Conservation (phyloP, 1,284 basidiomycete species). For the Ustilago bromivora region DNA sequence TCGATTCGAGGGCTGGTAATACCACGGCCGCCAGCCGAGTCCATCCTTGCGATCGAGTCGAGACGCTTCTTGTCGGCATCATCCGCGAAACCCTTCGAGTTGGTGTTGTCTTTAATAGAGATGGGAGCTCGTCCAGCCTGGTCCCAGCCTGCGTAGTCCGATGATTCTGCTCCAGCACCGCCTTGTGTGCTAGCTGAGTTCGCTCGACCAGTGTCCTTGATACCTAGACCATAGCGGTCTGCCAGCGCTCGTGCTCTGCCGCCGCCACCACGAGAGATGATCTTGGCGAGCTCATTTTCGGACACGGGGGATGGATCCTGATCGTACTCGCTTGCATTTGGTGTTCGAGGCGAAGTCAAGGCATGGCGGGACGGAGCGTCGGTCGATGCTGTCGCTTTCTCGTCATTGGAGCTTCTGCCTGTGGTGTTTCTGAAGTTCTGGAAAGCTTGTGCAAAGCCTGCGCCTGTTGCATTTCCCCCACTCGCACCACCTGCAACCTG, state of each 20-base stretch:
- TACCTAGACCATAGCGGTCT: constrained; percentile 43
- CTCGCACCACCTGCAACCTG: constrained; percentile 10
- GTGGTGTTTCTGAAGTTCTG: constrained; percentile 28
- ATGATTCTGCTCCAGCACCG: neutral
- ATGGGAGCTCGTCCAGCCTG: constrained; percentile 54
- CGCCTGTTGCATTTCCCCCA: constrained; percentile 14
- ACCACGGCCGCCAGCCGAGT: constrained; percentile 44
- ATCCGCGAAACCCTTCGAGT: neutral
- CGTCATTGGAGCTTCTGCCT: constrained; percentile 14
- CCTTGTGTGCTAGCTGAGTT: constrained; percentile 7
- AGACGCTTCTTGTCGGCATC: constrained; percentile 7
- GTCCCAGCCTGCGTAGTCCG: constrained; percentile 48
- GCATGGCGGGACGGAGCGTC: constrained; percentile 2
- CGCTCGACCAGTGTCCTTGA: constrained; percentile 25
- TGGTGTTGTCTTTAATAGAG: constrained; percentile 46
- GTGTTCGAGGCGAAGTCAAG: constrained; percentile 40
- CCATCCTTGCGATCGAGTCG: constrained; percentile 49
- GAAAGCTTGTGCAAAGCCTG: constrained; percentile 36
- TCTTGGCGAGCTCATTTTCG: constrained; percentile 63
- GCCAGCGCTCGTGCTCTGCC: constrained; percentile 28
- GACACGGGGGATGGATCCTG: constrained; percentile 56
- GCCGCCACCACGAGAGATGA: constrained; percentile 49
- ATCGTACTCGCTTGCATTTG: constrained; percentile 51
- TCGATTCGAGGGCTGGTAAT: constrained; percentile 31
- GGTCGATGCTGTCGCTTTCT: constrained; percentile 1